Evolutionary conservation across 73 alveolate genomes (phyloP).

Genomic region (Symbiodinium natans): DNA sequence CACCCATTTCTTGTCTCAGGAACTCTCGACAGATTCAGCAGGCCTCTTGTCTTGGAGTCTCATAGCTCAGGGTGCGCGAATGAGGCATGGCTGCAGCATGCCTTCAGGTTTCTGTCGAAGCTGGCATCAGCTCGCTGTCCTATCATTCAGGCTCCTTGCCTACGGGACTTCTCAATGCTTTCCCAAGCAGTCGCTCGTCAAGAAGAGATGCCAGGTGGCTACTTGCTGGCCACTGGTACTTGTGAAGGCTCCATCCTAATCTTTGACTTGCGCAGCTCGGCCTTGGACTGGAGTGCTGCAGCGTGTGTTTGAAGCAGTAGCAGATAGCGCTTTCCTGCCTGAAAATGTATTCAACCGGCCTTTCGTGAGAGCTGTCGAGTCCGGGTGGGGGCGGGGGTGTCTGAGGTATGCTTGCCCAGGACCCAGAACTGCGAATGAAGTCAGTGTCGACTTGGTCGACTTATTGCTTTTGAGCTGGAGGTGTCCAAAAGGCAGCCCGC

Average conservation of each 20-base stretch:
- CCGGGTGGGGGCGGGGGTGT: not conserved
- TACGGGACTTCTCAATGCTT: not conserved
- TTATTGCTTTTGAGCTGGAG: not conserved
- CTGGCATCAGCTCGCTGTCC: constrained; percentile 69
- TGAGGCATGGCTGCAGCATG: not conserved
- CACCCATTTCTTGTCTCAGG: constrained; percentile 26
- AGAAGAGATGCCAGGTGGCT: constrained; percentile 3
- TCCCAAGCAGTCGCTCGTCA: not conserved
- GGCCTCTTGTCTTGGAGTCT: too few relatives aligned
- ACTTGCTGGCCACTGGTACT: constrained; percentile 58
- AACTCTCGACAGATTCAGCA: constrained; percentile 66
- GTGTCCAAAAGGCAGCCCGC: constrained; percentile 71
- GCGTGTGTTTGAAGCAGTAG: not conserved
- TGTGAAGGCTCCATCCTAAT: constrained; percentile 36
- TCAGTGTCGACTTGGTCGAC: too few relatives aligned
- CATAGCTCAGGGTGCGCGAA: not conserved
- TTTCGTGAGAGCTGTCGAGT: not conserved
- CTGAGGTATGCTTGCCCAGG: constrained; percentile 36
- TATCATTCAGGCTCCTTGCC: constrained; percentile 48
- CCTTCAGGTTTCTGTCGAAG: constrained; percentile 75
- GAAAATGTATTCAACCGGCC: not conserved
- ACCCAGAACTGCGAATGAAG: not conserved
- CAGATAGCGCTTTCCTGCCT: not conserved
- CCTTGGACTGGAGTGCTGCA: not conserved
- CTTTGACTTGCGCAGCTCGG: constrained; percentile 67